A percentile compares a stretch with the other conserved stretches of the same genome.
Conservation (phyloP, 305 asterid genomes). For the Fraxinus angustifolia region DNA sequence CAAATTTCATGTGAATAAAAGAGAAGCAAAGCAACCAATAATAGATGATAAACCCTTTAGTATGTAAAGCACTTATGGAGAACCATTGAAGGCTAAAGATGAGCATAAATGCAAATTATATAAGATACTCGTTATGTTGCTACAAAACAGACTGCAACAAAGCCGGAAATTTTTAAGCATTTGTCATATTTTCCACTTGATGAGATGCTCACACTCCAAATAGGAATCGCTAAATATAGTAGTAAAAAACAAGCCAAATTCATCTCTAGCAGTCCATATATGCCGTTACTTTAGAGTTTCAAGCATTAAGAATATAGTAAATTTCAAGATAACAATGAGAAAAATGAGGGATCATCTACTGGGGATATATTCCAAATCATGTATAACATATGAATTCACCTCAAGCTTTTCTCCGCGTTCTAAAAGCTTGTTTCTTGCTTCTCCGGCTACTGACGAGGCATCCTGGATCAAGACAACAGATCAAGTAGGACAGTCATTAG, state of each 20-base stretch:
- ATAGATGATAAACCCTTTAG: not conserved
- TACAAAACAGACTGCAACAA: not conserved
- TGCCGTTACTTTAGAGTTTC: not conserved
- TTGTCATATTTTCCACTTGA: not conserved
- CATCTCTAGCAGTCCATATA: not conserved
- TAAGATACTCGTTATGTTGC: not conserved
- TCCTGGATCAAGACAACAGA: constrained; percentile 48
- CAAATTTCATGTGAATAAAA: not conserved
- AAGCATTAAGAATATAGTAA: not conserved
- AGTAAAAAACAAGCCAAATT: not conserved
- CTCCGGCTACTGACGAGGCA: constrained; percentile 80
- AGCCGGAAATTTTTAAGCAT: not conserved
- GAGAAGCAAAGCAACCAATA: not conserved
- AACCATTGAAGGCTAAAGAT: not conserved
- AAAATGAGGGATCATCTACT: not conserved
- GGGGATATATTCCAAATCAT: not conserved
- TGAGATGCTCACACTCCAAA: not conserved
- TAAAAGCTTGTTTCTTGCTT: constrained; percentile 81
- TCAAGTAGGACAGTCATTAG: constrained; percentile 5
- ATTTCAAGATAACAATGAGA: not conserved
- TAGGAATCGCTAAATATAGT: not conserved
- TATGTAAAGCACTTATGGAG: not conserved
- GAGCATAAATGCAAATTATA: not conserved
- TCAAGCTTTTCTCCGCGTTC: constrained; percentile 94
- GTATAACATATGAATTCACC: constrained; percentile 35